Percentiles rank a stretch among this genome's conserved stretches.
phyloP scores from a whole-genome alignment of 441 rosid species.

The Sinapis alba region DNA sequence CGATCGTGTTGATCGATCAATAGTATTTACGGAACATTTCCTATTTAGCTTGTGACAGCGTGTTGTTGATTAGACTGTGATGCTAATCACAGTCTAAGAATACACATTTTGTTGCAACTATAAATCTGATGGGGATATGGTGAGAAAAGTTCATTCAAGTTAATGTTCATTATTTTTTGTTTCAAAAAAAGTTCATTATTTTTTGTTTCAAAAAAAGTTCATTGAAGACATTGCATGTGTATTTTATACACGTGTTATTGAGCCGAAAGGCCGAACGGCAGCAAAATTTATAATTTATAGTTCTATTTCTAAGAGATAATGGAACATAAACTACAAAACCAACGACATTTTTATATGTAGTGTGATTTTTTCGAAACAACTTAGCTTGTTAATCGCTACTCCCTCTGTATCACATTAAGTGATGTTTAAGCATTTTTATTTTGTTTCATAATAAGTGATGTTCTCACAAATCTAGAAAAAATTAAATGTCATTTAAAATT shows the following conservation, averaged over 20 bases:
- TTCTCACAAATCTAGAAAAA: no score
- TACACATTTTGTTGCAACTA: not conserved
- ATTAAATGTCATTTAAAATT: no score
- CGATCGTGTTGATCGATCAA: not conserved
- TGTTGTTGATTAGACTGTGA: not conserved
- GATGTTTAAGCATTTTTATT: no score
- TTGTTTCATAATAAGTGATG: no score
- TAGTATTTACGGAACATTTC: not conserved
- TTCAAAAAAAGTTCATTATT: no score
- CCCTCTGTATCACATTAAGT: no score
- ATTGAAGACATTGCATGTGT: not conserved
- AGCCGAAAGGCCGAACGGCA: not conserved
- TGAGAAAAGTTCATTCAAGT: not conserved
- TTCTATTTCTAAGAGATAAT: not conserved
- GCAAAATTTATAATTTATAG: not conserved
- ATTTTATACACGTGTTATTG: not conserved
- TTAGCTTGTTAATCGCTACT: not conserved
- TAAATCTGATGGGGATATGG: not conserved
- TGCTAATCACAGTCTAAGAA: not conserved
- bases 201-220: not conserved
- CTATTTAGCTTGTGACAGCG: not conserved
- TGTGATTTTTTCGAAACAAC: not conserved
- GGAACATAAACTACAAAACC: not conserved
- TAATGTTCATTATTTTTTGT: no score
- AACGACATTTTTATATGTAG: not conserved